Evolutionary conservation across 2,329 filamentous ascomycete species (phyloP).

Genomic region (Dactylella cylindrospora): DNA sequence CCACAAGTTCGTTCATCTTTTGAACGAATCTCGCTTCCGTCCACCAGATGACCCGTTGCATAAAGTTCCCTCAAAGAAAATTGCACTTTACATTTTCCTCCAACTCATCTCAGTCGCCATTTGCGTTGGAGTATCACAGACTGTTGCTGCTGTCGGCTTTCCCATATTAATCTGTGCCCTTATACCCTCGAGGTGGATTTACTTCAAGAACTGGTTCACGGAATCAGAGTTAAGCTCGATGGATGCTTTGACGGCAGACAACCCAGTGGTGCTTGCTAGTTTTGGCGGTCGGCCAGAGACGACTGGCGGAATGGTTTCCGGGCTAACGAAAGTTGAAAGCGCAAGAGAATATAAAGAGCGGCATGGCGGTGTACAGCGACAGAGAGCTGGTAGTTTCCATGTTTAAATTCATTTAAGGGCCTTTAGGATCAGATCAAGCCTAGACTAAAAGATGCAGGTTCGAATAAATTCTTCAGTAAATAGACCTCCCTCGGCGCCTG

Average conservation of each 20-base stretch:
- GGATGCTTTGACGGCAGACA: slow-evolving; percentile 40
- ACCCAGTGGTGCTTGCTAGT: slow-evolving; percentile 34
- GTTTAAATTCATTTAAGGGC: slow-evolving; percentile 16
- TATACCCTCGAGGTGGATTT: slow-evolving; percentile 59
- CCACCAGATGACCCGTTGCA: slow-evolving; percentile 62
- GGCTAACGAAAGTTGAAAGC: slow-evolving; percentile 21
- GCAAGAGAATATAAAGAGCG: slow-evolving; percentile 36
- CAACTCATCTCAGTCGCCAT: slow-evolving; percentile 59
- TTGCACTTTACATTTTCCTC: slow-evolving; percentile 58
- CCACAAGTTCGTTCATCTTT: slow-evolving; percentile 69
- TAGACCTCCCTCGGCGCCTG: too few species aligned
- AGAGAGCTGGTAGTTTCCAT: slow-evolving; percentile 41
- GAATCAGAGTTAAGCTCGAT: slow-evolving; percentile 33
- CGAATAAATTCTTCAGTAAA: too few species aligned
- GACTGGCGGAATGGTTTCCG: slow-evolving; percentile 22
- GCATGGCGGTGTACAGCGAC: slow-evolving; percentile 33
- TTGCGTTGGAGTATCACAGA: slow-evolving; percentile 63
- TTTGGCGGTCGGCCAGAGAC: slow-evolving; percentile 35
- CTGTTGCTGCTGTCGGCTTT: slow-evolving; percentile 63
- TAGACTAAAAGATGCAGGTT: too few species aligned
- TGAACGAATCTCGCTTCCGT: slow-evolving; percentile 66
- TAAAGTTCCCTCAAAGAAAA: slow-evolving; percentile 60
- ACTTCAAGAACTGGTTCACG: slow-evolving; percentile 58
- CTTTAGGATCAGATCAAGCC: too few species aligned
- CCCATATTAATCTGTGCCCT: slow-evolving; percentile 61